Evolutionary conservation across 768 basidiomycete genomes (phyloP).

Genomic region (Mrakia blollopis): DNA sequence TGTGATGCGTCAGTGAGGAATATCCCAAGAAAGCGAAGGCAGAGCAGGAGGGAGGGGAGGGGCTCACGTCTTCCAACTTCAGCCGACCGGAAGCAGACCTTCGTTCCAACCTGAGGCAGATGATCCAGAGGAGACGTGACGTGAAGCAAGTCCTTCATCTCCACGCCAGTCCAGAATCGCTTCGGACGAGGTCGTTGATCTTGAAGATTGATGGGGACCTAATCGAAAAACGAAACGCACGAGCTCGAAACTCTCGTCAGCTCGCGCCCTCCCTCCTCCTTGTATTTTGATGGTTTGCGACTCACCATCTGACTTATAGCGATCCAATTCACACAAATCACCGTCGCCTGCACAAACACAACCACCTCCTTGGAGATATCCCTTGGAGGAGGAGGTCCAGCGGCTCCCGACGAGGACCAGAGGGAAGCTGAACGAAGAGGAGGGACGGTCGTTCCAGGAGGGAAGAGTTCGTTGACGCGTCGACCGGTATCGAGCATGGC

Average conservation of each 20-base stretch:
- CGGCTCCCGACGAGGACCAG: constrained; percentile 39
- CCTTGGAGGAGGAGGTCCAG: constrained; percentile 11
- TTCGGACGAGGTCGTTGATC: constrained; percentile 61
- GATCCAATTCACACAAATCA: constrained; percentile 77
- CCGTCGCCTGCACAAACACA: constrained; percentile 45
- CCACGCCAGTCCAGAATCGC: constrained; percentile 66
- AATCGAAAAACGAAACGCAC: constrained; percentile 9
- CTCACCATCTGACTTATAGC: constrained; percentile 76
- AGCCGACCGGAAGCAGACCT: constrained; percentile 36
- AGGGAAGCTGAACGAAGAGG: background rate
- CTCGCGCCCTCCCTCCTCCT: background rate
- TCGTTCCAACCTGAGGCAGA: constrained; percentile 69
- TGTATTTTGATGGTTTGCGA: too few relatives aligned
- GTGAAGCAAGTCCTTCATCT: constrained; percentile 61
- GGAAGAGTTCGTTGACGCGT: constrained; percentile 43
- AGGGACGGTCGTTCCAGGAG: background rate
- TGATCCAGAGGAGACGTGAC: constrained; percentile 58
- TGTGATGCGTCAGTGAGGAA: background rate
- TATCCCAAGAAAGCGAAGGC: background rate
- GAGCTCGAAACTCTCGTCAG: too few relatives aligned
- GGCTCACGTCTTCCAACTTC: background rate
- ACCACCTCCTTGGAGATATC: constrained; percentile 22
- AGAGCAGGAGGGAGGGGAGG: background rate
- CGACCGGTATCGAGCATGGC: constrained; percentile 27
- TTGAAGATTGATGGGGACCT: constrained; percentile 62